phyloP scores from a whole-genome alignment of 2,329 filamentous ascomycete species.

The Dactylellina drechsleri region DNA sequence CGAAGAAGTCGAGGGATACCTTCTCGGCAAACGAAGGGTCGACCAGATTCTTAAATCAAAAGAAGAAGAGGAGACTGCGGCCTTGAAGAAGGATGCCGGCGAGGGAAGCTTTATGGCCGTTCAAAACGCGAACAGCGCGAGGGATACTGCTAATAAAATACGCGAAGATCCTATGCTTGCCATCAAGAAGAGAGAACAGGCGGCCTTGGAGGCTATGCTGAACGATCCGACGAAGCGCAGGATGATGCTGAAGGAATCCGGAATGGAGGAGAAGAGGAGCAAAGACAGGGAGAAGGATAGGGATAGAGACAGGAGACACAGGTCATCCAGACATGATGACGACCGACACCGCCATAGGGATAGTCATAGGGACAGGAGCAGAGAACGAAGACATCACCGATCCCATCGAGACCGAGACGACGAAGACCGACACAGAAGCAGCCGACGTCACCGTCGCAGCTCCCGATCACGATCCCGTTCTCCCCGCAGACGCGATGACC shows the following conservation, averaged over 20 bases:
- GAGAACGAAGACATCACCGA: conserved; percentile 63
- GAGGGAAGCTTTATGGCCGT: conserved; percentile 71
- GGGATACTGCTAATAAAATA: conserved; percentile 86
- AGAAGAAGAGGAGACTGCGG: conserved; percentile 71
- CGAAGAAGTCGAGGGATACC: conserved; percentile 92
- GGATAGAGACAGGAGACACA: conserved; percentile 60
- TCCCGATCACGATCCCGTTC: conserved; percentile 52
- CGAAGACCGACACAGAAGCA: conserved; percentile 61
- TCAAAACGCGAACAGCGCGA: conserved; percentile 75
- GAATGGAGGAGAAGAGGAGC: conserved; percentile 60
- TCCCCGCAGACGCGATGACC: conserved; percentile 25
- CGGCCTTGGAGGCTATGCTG: conserved; percentile 81
- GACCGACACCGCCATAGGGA: conserved; percentile 56
- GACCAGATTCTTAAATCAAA: conserved; percentile 85
- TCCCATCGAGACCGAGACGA: conserved; percentile 63
- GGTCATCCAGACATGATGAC: conserved; percentile 55
- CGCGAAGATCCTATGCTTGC: conserved; percentile 89
- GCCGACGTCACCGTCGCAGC: conserved; percentile 56
- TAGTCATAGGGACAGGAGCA: conserved; percentile 63
- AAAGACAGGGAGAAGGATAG: conserved; percentile 60
- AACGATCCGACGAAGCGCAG: conserved; percentile 76
- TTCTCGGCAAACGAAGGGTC: conserved; percentile 90
- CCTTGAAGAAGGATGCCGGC: conserved; percentile 78
- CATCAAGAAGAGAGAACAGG: conserved; percentile 91
- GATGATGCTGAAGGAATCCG: conserved; percentile 71